Conservation (phyloP, 768 basidiomycete species). For the Termitomyces sp. region DNA sequence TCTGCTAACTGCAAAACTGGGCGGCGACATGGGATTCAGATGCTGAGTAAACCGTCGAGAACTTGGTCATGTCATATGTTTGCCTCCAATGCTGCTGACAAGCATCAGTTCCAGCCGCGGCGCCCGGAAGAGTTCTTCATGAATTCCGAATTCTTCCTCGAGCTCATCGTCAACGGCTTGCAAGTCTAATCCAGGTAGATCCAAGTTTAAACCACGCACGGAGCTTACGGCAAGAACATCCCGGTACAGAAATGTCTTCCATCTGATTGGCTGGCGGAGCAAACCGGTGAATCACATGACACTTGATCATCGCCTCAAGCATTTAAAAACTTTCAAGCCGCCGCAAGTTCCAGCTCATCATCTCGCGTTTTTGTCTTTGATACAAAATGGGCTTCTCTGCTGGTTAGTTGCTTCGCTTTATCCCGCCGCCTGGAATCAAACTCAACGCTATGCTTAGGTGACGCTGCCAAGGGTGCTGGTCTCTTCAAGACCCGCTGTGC, state of each 20-base stretch:
- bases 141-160: no score
- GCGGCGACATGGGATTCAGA: neutral
- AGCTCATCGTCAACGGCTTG: no score
- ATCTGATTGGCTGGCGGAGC: conserved; percentile 17
- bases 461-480: conserved; percentile 83
- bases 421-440: conserved; percentile 43
- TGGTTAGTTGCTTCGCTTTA: conserved; percentile 35
- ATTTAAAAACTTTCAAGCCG: conserved; percentile 18
- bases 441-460: conserved; percentile 48
- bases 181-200: no score
- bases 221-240: no score
- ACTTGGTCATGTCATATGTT: neutral
- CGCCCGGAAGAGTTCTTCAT: no score
- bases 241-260: neutral
- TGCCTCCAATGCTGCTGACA: neutral
- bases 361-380: conserved; percentile 10
- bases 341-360: conserved; percentile 11
- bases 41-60: neutral
- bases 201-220: no score
- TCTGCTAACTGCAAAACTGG: conserved; percentile 24
- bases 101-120: neutral
- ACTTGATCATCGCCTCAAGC: neutral
- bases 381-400: conserved; percentile 37
- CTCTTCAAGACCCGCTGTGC: conserved; percentile 97
- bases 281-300: conserved; percentile 22